phyloP scores from a whole-genome alignment of 106 monocot species.

The Dendrobium officinale region DNA sequence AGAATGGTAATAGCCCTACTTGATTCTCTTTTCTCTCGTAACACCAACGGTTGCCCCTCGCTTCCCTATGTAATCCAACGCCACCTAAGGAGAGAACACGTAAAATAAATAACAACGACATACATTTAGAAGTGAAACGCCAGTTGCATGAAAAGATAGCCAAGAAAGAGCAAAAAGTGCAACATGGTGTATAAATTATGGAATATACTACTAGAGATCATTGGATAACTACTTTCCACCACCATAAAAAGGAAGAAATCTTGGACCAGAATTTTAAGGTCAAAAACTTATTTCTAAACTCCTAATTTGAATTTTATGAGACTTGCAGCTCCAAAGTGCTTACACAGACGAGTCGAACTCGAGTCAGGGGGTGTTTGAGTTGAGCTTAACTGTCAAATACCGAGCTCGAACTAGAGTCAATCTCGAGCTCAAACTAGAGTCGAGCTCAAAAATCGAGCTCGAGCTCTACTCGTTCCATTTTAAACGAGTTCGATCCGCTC shows the following conservation, averaged over 20 bases:
- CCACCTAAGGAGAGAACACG: conserved; percentile 42
- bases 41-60: conserved; percentile 95
- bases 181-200: neutral
- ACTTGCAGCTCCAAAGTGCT: neutral
- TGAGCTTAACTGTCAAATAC: no score
- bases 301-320: neutral
- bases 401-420: no score
- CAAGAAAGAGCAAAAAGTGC: neutral
- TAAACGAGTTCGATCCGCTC: no score
- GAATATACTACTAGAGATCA: neutral
- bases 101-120: neutral
- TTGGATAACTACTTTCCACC: neutral
- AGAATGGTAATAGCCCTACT: conserved; percentile 32
- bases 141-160: neutral
- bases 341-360: neutral
- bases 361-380: no score
- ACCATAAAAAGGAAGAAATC: neutral
- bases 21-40: conserved; percentile 93
- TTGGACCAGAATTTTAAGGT: neutral
- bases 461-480: no score
- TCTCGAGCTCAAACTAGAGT: no score
- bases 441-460: no score
- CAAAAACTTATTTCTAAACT: neutral
- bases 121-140: neutral
- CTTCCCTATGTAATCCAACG: conserved; percentile 97